Base-by-base conservation (phyloP, 176 grass and related monocot genomes). In the Themeda triandra region DNA sequence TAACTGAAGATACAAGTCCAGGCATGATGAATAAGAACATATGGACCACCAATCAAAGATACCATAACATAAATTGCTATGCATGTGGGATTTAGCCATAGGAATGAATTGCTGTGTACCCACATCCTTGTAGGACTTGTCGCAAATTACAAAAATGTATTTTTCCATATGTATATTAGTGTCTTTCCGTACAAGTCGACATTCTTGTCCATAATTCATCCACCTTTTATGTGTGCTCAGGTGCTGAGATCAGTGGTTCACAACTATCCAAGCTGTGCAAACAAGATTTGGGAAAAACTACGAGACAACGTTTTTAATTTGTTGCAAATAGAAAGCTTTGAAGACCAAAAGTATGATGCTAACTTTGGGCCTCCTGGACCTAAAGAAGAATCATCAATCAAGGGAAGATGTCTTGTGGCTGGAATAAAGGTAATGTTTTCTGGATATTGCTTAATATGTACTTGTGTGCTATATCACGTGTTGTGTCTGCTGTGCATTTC, bases 361-460 rank as follows among this genome's bases (percentile, higher is more conserved):
- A 58, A 83, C 74, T 72, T 71, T 83, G 81, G 76, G 60, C 67
- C 79, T 28, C 25, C 60, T 70, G 79, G 46, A 40, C 23, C 66
- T 89, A 98, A 90, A 94, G 95, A 89, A 79, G 95, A 98, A 35
- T 72, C 84, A 42, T 89, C 89, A 62, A 90, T 88, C 63, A 89
- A 78, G 45, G 92, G 87, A 78, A 94, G 87, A 87, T 95, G 95
- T 80, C 84, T 86, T 80, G 78, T 92, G 71, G 91, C 90, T 89
- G 89, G 87, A 78, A 86, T 98, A 72, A 98, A 98, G 91, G 95
- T 98, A 71, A 80, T 66, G 62, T 75, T 71, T 80, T 72, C 21
- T 71, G 8, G 33, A 56, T 56, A 17, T 72, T 63, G 27, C 23
- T 66, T 45, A 76, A 21, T 21, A 76, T 66, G 13, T 39, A 39